Percentiles rank a stretch among this genome's conserved stretches.
Conservation (phyloP, 495 filamentous ascomycete species). For the Penicillium dipodomyicola region DNA sequence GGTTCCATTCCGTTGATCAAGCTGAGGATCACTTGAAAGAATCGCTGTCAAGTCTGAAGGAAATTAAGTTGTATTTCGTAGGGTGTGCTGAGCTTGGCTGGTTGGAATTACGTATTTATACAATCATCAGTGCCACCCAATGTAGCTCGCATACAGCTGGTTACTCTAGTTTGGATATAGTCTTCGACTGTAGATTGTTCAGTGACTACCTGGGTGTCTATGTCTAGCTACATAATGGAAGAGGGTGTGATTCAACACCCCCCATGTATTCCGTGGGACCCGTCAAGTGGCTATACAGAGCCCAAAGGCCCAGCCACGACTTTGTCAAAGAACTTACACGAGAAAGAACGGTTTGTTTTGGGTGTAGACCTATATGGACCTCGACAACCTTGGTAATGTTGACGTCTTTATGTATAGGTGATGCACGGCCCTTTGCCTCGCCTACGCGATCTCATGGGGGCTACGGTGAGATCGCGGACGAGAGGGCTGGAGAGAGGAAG, state of each 20-base stretch:
- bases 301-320: background rate
- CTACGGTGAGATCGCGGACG: background rate
- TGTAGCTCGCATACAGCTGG: background rate
- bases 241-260: background rate
- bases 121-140: slow-evolving; percentile 7
- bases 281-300: background rate
- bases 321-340: background rate
- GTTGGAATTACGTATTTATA: slow-evolving; percentile 19
- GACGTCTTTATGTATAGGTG: too few species aligned
- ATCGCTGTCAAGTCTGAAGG: background rate
- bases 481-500: background rate
- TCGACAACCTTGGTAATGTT: background rate
- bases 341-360: background rate
- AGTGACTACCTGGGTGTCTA: too few species aligned
- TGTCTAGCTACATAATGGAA: background rate
- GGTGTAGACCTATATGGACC: background rate
- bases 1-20: slow-evolving; percentile 23
- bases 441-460: background rate
- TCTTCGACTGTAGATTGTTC: too few species aligned
- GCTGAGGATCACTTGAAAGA: background rate
- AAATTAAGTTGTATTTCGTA: background rate
- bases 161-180: too few species aligned
- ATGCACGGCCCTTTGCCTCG: background rate
- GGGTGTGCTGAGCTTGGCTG: background rate
- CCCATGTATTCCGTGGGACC: background rate